Conservation (phyloP, 2,329 filamentous ascomycete species). For the Volutella citrinella region DNA sequence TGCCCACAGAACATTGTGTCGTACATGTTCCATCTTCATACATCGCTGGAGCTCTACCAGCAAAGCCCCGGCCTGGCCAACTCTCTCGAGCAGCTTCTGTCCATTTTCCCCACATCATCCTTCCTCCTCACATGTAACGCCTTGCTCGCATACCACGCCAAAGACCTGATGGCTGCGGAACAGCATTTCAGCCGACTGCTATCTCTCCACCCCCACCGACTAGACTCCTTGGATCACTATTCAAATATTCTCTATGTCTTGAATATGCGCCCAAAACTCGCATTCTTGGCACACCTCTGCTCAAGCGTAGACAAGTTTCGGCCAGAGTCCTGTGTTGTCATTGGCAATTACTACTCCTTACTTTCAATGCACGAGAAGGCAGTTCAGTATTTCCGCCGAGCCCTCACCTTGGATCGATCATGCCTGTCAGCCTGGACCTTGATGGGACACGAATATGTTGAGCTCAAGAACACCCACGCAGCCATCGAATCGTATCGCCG, state of each 20-base stretch:
- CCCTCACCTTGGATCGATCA: slow-evolving; percentile 81
- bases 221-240: slow-evolving; percentile 92
- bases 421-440: slow-evolving; percentile 96
- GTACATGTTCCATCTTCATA: slow-evolving; percentile 89
- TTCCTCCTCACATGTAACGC: slow-evolving; percentile 91
- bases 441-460: slow-evolving; percentile 98
- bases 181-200: slow-evolving; percentile 74
- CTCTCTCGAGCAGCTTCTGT: slow-evolving; percentile 72
- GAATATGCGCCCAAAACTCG: slow-evolving; percentile 80
- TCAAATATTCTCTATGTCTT: slow-evolving; percentile 97
- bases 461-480: slow-evolving; percentile 97
- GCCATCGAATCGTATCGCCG: slow-evolving; percentile 96
- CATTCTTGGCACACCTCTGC: slow-evolving; percentile 88
- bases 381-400: slow-evolving; percentile 94
- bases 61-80: slow-evolving; percentile 72
- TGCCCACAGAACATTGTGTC: slow-evolving; percentile 90
- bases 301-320: slow-evolving; percentile 92
- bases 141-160: slow-evolving; percentile 84
- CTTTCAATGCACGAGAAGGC: slow-evolving; percentile 96
- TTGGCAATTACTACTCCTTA: slow-evolving; percentile 95
- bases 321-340: slow-evolving; percentile 92
- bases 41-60: slow-evolving; percentile 88
- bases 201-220: slow-evolving; percentile 67
- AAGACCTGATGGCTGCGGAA: slow-evolving; percentile 69
- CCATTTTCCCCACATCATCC: slow-evolving; percentile 81